Evolutionary conservation across 495 filamentous ascomycete species (phyloP), one percentile per base, ranked within the genome.

Genomic region (Lophiostoma macrostomum): DNA sequence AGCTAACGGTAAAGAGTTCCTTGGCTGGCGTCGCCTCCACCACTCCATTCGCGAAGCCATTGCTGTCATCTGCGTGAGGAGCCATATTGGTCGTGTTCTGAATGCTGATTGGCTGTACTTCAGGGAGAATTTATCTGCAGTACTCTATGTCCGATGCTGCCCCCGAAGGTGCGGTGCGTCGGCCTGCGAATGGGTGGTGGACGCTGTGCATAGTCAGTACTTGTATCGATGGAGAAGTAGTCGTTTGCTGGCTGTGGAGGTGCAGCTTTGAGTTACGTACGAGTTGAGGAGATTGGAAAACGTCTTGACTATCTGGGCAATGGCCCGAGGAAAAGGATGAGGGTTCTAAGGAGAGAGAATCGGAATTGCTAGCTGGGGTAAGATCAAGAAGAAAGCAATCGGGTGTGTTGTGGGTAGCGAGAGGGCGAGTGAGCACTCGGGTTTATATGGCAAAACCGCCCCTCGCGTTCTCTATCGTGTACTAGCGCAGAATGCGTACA

Each of bases 141-240:
- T 76, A 78, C 61, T 78, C 73, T 64, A 80, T 82, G 75, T 93
- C 90, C 80, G 88, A 85, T 82, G 86, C 82, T 71, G 86, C 83
- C 74, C 88, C 90, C 70, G 87, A 80, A 69, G 85, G 81, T 73
- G 89, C 85, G 81, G 88, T 86, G 80, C 91, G 91, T 78, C 88
- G 89, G 84, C 86, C 87, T 82, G 94, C 91, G 85, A 87, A 95
- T 76, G 90, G 90, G 83, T 97, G 87, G 77, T 97, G 91, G 74
- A 86, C 81, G 66, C 91, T 70, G 59, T 11, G 50, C 16, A 28
- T 31, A 27, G 34, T 59, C 19, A 64, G 35, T 52, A 11, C 20
- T 39, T n/a, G 12, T 25, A 37, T 22, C n/a, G n/a, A 22, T 18
- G 19, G 32, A 28, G 32, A 14, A 49, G 31, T 20, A 0, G 47